These are phyloP conservation scores for Geotrichum cucujoidarum DNA, from an alignment of 1,139 yeast genomes.

Conservation along the genomic window DNA sequence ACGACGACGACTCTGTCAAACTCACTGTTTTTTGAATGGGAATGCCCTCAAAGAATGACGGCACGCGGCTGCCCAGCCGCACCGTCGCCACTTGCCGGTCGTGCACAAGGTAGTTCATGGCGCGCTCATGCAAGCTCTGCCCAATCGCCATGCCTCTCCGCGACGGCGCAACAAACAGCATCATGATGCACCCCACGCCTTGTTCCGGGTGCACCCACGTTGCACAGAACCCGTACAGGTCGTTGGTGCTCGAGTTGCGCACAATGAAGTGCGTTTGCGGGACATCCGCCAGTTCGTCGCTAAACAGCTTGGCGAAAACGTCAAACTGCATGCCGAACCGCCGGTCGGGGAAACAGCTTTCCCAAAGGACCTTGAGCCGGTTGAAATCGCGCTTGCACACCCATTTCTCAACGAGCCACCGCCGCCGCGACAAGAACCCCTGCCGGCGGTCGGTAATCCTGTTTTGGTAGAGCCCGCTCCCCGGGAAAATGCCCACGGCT, in stretches of 20 bases:
- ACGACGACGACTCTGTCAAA: background rate
- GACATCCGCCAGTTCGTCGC: background rate
- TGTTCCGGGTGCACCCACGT: slow-evolving; percentile 48
- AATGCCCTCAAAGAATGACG: slow-evolving; percentile 46
- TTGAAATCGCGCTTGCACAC: slow-evolving; percentile 50
- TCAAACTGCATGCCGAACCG: slow-evolving; percentile 9
- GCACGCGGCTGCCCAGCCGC: slow-evolving; percentile 50
- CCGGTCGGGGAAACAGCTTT: slow-evolving; percentile 30
- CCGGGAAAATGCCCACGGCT: slow-evolving; percentile 57
- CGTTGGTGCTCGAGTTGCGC: slow-evolving; percentile 53
- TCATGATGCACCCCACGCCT: slow-evolving; percentile 45
- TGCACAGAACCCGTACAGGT: slow-evolving; percentile 53
- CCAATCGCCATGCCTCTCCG: slow-evolving; percentile 58
- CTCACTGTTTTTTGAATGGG: slow-evolving; percentile 20
- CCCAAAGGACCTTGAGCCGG: slow-evolving; percentile 44
- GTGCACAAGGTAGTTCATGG: slow-evolving; percentile 47
- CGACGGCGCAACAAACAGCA: slow-evolving; percentile 52
- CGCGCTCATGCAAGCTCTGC: slow-evolving; percentile 51
- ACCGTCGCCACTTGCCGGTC: slow-evolving; percentile 45
- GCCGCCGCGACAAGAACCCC: slow-evolving; percentile 24
- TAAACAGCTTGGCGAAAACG: slow-evolving; percentile 2
- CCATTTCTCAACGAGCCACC: slow-evolving; percentile 63
- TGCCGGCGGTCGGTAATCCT: slow-evolving; percentile 25
- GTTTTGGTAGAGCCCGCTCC: slow-evolving; percentile 36
- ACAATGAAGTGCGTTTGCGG: slow-evolving; percentile 50